Evolutionary conservation across 2,329 filamentous ascomycete species (phyloP).

Genomic region (Colletotrichum sp.): DNA sequence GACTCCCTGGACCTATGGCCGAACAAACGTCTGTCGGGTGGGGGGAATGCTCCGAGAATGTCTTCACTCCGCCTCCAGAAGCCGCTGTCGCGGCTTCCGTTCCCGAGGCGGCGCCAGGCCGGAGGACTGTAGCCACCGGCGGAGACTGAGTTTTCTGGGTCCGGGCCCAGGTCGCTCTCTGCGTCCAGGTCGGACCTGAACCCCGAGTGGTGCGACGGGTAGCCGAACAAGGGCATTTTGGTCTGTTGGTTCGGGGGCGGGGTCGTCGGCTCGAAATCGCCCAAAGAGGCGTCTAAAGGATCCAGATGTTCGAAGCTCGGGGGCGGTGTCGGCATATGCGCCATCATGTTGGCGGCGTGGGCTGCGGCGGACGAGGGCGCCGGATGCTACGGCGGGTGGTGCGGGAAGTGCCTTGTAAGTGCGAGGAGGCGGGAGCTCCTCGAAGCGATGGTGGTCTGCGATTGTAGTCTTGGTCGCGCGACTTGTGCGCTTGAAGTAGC

Average conservation of each 20-base stretch:
- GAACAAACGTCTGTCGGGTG: background rate
- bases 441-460: conserved; percentile 10
- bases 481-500: conserved; percentile 24
- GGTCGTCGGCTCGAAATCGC: conserved; percentile 59
- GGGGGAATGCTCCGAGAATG: conserved; percentile 51
- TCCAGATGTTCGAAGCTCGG: conserved; percentile 39
- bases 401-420: conserved; percentile 23
- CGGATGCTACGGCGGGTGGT: conserved; percentile 17
- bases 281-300: conserved; percentile 56
- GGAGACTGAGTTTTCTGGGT: conserved; percentile 51
- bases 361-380: conserved; percentile 16
- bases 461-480: conserved; percentile 24
- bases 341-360: conserved; percentile 22
- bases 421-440: conserved; percentile 10
- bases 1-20: conserved; percentile 27
- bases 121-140: conserved; percentile 65
- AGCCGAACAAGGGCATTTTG: conserved; percentile 36
- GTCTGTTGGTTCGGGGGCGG: conserved; percentile 28
- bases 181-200: conserved; percentile 44
- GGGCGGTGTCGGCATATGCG: conserved; percentile 26
- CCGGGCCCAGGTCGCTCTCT: conserved; percentile 35
- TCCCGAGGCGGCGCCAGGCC: conserved; percentile 65
- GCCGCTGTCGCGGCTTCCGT: conserved; percentile 62
- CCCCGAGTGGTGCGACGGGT: conserved; percentile 47
- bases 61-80: conserved; percentile 65